Base-by-base conservation (phyloP, 495 filamentous ascomycete species). In the Penicillium canariense region DNA sequence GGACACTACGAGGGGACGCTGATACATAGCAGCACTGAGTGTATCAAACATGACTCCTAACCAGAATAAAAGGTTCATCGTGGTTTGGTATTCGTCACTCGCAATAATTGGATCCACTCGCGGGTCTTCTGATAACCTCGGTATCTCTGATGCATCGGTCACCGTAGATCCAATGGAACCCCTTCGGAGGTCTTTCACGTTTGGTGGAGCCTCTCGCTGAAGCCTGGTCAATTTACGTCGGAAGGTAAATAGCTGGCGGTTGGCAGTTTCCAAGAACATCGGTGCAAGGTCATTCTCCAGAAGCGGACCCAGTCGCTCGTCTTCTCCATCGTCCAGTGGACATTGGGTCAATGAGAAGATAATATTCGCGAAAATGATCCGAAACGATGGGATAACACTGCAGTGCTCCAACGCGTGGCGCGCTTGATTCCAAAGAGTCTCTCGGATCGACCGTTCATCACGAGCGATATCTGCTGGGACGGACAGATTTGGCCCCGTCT, bases 1-100 rank as follows among this genome's bases (percentile, higher is more conserved):
- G 6, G 75, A 70, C 4, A 80, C 69, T 12, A 75, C 72, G 3
- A 73, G 54, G 2, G 72, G 75, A 5, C 75, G 68, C 31, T 73
- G 67, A 48, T 74, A 61, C 66, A 78, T 77, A n/a, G 75, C 75
- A 11, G 77, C 66, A 20, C 71, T 74, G 15, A 76, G 51, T 1
- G 76, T 80, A 48, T 80, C 77, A 45, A 78, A 77, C 76, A 79
- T 80, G n/a, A 80, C 58, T 0, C 68, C 74, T 14, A 80, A 65
- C 77, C 77, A 80, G 46, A 69, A 76, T n/a, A 80, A 55, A 9
- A 75, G 67, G 40, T 68, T 63, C 5, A 79, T 58, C 0, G 76
- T 79, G 23, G 60, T 55, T 35, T 66, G 66, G 39, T 79, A 62
- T 18, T 69, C 70, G 10, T 50, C 18, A 20, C 50, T 65, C n/a